These are phyloP conservation scores for Pseudocercospora eumusae DNA, from an alignment of 2,329 filamentous ascomycete genomes.

Conservation along the genomic window DNA sequence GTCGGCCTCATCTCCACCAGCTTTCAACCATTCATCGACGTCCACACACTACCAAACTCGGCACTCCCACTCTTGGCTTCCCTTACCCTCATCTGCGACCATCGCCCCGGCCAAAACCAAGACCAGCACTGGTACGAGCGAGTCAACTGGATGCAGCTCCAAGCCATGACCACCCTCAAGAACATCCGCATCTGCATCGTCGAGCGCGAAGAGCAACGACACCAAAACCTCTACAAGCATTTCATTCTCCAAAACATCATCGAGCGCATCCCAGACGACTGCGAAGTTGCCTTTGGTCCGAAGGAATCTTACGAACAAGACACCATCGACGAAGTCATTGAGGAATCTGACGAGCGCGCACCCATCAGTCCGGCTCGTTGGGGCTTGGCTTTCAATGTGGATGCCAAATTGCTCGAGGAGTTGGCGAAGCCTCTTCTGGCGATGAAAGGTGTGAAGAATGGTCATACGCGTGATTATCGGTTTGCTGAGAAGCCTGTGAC, in stretches of 20 bases:
- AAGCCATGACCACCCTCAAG: constrained; percentile 22
- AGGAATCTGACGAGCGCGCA: constrained; percentile 12
- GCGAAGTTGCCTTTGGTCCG: constrained; percentile 20
- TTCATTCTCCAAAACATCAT: constrained; percentile 23
- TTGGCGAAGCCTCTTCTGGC: constrained; percentile 12
- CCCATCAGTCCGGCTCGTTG: not conserved
- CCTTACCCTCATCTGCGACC: constrained; percentile 16
- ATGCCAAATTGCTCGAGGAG: constrained; percentile 13
- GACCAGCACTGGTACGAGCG: constrained; percentile 2
- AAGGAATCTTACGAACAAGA: constrained; percentile 19
- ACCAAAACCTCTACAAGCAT: constrained; percentile 6
- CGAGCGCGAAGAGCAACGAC: constrained; percentile 11
- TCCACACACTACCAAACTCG: constrained; percentile 9
- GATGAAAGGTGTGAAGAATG: constrained; percentile 20
- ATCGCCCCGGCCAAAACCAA: constrained; percentile 1
- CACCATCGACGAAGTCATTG: constrained; percentile 19
- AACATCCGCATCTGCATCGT: constrained; percentile 22
- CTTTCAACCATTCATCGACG: constrained; percentile 12
- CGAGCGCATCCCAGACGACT: constrained; percentile 30
- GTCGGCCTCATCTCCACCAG: constrained; percentile 4
- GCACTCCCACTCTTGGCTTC: constrained; percentile 19
- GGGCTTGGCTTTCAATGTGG: constrained; percentile 15
- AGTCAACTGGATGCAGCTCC: constrained; percentile 22
- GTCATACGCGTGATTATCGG: constrained; percentile 21
- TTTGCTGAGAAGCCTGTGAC: constrained; percentile 18